Base-by-base conservation (phyloP, 768 basidiomycete genomes). In the Mycena kentingensis region DNA sequence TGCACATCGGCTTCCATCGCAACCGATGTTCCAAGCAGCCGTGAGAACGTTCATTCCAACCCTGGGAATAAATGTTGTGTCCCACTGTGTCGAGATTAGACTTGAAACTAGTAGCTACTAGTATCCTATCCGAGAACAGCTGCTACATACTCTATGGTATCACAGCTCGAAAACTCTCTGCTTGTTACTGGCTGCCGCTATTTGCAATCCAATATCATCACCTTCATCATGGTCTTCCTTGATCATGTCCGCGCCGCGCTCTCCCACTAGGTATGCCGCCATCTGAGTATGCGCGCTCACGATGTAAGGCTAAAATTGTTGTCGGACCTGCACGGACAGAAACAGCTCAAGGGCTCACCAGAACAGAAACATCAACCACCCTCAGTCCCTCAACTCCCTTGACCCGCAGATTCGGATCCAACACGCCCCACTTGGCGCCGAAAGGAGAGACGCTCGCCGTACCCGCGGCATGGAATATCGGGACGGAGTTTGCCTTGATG, bases 331-430 rank as follows among this genome's bases (percentile, higher is more conserved):
- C 13, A 36, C n/a, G 8, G 44, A 25, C 49, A 15, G n/a, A n/a
- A n/a, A n/a, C n/a, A 43, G 18, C 21, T 39, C 22, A 32, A 45
- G n/a, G n/a, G 54, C 67, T 38, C 37, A 67, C 68, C 46, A 66
- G 49, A 7, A 75, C 61, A 21, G 71, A 72, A 13, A 66, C 63
- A 61, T 76, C 73, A n/a, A 74, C 69, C 19, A 76, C 60, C 15
- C 74, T 60, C 22, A 76, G 45, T 2, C 70, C 73, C 3, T 31
- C 38, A 2, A 69, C 58, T 4, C 70, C 69, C 60, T 74, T 73
- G 19, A 76, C 67, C 26, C 48, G 53, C 47, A 76, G 55, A 35
- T 72, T 61, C 4, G 70, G 64, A 52, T 70, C 65, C 0, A 70
- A 65, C 25, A 70, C 71, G 12, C 69, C 70, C 21, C 43, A 60